Evolutionary conservation across 2,329 filamentous ascomycete genomes (phyloP), one percentile per base, ranked within the genome.

Genomic region (Cadophora sp.): DNA sequence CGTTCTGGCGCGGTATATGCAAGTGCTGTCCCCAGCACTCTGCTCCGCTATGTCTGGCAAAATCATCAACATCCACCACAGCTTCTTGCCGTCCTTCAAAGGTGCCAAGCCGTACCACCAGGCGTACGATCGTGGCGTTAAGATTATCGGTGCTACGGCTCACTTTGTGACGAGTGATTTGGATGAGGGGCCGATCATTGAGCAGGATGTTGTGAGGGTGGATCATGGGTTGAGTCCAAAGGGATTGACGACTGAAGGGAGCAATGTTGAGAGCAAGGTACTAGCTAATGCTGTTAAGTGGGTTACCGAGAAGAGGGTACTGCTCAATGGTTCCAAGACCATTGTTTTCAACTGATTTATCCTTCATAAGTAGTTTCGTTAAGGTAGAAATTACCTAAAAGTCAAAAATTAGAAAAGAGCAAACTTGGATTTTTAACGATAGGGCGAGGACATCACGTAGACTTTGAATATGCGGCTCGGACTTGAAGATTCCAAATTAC

Each of bases 61-160:
- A 78, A 96, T 96, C 82, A 95, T 96, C 90, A 96, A 96, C 82
- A 95, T 96, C 80, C 92, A 96, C 82, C 92, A 96, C 82, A 91
- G 87, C 73, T 96, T 96, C 87, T 79, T 96, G 84, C 92, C 92
- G 0, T 90, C 87, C 11, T 96, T 96, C 87, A 96, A 96, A 85
- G 92, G 92, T 69, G 92, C 92, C 34, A 93, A 93, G 81, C 92
- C 92, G 3, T 96, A 96, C 81, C 92, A 95, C 80, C 92, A 96
- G 83, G 92, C 92, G 8, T 94, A 92, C 77, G 92, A 95, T 71
- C 87, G 92, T 31, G 92, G 92, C 69, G 92, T 96, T 73, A 96
- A 96, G 86, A 95, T 96, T 74, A 94, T 94, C 67, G 92, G 92
- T 68, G 92, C 92, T 27, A 94, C 92, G 1, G 92, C 92, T 5